Conservation (phyloP, 1,284 basidiomycete species). For the Omphalotus olearius region DNA sequence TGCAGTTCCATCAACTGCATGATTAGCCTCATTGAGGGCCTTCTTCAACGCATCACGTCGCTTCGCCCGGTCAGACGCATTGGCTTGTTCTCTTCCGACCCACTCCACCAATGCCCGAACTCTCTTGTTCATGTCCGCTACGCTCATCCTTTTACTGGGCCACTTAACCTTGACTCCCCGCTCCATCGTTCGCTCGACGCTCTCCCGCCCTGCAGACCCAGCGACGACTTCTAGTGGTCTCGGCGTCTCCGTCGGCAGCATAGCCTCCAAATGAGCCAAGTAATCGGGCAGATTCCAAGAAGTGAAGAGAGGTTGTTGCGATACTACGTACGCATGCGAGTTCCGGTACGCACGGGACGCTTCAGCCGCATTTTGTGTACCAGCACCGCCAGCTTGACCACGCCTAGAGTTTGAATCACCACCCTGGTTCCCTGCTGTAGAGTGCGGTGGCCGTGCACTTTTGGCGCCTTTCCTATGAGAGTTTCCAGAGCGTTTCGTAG, state of each 20-base stretch:
- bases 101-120: constrained; percentile 90
- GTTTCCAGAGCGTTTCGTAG: constrained; percentile 40
- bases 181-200: constrained; percentile 64
- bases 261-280: constrained; percentile 80
- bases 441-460: constrained; percentile 44
- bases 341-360: constrained; percentile 61
- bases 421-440: constrained; percentile 33
- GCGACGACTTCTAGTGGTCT: constrained; percentile 71
- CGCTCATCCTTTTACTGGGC: constrained; percentile 91
- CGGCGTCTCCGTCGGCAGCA: constrained; percentile 76
- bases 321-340: constrained; percentile 71
- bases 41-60: constrained; percentile 64
- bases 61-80: constrained; percentile 68
- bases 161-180: constrained; percentile 91
- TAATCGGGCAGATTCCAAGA: constrained; percentile 95
- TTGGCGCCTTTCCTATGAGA: constrained; percentile 37
- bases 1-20: constrained; percentile 8
- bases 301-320: constrained; percentile 70
- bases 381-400: constrained; percentile 30
- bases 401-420: constrained; percentile 43
- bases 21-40: constrained; percentile 38
- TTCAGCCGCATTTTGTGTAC: constrained; percentile 25
- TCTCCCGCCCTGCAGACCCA: constrained; percentile 33
- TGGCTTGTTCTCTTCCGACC: constrained; percentile 81
- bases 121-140: constrained; percentile 96